These are phyloP conservation scores for Houttuynia cordata DNA, from an alignment of 164 flowering plant genomes.

Conservation along the genomic window DNA sequence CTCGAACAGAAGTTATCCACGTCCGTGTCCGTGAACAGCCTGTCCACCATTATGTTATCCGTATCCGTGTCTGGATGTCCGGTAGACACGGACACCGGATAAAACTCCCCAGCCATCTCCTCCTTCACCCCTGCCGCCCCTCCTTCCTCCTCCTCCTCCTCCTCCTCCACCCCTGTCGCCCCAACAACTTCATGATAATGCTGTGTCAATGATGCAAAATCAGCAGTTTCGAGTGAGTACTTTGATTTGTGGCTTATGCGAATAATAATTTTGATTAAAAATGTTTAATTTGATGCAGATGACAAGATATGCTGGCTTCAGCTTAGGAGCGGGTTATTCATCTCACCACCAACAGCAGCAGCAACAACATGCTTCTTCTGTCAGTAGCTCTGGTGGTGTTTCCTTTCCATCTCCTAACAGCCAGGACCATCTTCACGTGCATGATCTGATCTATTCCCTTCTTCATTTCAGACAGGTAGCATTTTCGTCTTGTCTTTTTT, in stretches of 20 bases:
- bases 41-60: too few relatives aligned
- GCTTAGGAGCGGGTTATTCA: constrained; percentile 59
- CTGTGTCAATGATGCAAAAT: constrained; percentile 70
- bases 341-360: constrained; percentile 52
- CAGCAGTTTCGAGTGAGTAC: constrained; percentile 71
- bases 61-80: too few relatives aligned
- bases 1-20: too few relatives aligned
- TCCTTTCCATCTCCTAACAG: constrained; percentile 58
- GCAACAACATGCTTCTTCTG: constrained; percentile 50
- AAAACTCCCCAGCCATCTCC: too few relatives aligned
- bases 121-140: too few relatives aligned
- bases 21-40: too few relatives aligned
- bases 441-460: constrained; percentile 70
- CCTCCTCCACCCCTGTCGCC: too few relatives aligned
- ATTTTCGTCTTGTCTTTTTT: background rate
- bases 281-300: constrained; percentile 23
- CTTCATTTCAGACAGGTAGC: constrained; percentile 70
- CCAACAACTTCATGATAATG: constrained; percentile 60
- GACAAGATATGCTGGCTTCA: constrained; percentile 79
- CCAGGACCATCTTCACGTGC: constrained; percentile 73
- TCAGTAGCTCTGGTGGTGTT: constrained; percentile 39
- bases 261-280: background rate
- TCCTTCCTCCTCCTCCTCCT: too few relatives aligned
- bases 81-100: too few relatives aligned
- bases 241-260: background rate